phyloP scores from a whole-genome alignment of 352 stramenopile genomes.

The Pythium chondricola region DNA sequence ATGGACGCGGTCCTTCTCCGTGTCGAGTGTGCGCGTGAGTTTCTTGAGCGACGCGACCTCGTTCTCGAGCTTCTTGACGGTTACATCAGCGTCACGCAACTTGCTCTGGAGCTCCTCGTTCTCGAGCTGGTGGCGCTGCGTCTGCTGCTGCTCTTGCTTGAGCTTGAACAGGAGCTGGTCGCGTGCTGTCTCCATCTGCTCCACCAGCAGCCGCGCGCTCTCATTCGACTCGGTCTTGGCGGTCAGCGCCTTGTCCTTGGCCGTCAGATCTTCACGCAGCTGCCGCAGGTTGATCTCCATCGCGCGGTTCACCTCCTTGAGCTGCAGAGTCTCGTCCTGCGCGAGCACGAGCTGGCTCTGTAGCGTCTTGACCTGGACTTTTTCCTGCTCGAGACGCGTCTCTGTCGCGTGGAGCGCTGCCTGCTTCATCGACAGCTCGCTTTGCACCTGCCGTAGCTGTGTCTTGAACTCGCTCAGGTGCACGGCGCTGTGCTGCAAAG shows the following conservation, averaged over 20 bases:
- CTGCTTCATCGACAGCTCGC: conserved; percentile 49
- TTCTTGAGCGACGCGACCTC: conserved; percentile 66
- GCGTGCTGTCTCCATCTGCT: conserved; percentile 79
- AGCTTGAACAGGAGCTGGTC: conserved; percentile 74
- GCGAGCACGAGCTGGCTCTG: conserved; percentile 51
- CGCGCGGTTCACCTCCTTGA: conserved; percentile 42
- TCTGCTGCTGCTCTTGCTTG: conserved; percentile 66
- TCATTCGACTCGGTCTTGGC: conserved; percentile 61
- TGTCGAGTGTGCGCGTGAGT: conserved; percentile 54
- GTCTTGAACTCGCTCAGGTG: conserved; percentile 51
- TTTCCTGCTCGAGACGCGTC: conserved; percentile 62
- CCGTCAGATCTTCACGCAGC: conserved; percentile 46
- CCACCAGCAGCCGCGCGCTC: conserved; percentile 67
- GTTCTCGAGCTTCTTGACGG: conserved; percentile 30
- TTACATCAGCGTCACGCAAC: conserved; percentile 33
- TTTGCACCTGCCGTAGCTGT: conserved; percentile 59
- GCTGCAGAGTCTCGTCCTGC: conserved; percentile 54
- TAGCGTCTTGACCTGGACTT: conserved; percentile 39
- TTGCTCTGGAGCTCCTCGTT: conserved; percentile 48
- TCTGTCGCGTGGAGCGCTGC: conserved; percentile 48
- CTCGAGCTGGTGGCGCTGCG: conserved; percentile 48
- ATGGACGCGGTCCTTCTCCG: conserved; percentile 64
- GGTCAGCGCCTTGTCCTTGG: conserved; percentile 47
- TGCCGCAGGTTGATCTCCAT: conserved; percentile 53
- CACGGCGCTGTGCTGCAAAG: conserved; percentile 46